Percentiles rank a stretch among this genome's conserved stretches.
These are phyloP conservation scores for Fusarium agapanthi DNA, from an alignment of 2,329 filamentous ascomycete species.

Conservation along the genomic window DNA sequence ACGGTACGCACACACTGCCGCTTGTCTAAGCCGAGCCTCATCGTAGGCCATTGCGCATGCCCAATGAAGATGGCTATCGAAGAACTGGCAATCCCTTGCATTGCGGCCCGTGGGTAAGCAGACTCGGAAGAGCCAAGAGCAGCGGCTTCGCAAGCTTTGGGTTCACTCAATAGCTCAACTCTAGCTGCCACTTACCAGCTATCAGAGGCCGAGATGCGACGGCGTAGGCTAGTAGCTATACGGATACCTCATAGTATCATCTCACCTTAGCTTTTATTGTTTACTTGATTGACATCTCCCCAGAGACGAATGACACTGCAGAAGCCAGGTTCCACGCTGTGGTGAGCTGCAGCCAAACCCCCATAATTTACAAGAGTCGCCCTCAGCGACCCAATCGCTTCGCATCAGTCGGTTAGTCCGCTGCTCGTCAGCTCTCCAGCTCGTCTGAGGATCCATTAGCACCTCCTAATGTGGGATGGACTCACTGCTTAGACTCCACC, in stretches of 20 bases:
- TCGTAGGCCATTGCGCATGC: background rate
- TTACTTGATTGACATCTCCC: slow-evolving; percentile 29
- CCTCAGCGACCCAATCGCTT: slow-evolving; percentile 36
- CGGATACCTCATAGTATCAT: background rate
- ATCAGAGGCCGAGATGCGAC: slow-evolving; percentile 10
- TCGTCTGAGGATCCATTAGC: slow-evolving; percentile 23
- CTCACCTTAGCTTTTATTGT: slow-evolving; percentile 18
- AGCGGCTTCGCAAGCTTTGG: background rate
- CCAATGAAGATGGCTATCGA: background rate
- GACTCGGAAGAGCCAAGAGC: background rate
- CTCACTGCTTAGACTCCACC: slow-evolving; percentile 36
- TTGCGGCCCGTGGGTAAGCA: background rate
- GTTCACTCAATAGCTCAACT: background rate
- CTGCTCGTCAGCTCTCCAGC: slow-evolving; percentile 35
- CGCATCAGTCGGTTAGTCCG: slow-evolving; percentile 28
- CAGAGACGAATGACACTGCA: slow-evolving; percentile 35
- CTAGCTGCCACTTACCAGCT: slow-evolving; percentile 12
- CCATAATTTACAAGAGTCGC: slow-evolving; percentile 39
- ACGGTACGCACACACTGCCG: slow-evolving; percentile 14
- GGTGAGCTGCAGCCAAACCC: slow-evolving; percentile 33
- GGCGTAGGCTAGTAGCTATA: background rate
- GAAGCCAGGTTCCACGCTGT: slow-evolving; percentile 27
- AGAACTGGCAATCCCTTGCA: slow-evolving; percentile 10
- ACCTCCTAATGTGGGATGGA: slow-evolving; percentile 39
- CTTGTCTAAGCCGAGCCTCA: slow-evolving; percentile 33